Evolutionary conservation across 805 yeast genomes (phyloP).

Genomic region (Candida golubevii): DNA sequence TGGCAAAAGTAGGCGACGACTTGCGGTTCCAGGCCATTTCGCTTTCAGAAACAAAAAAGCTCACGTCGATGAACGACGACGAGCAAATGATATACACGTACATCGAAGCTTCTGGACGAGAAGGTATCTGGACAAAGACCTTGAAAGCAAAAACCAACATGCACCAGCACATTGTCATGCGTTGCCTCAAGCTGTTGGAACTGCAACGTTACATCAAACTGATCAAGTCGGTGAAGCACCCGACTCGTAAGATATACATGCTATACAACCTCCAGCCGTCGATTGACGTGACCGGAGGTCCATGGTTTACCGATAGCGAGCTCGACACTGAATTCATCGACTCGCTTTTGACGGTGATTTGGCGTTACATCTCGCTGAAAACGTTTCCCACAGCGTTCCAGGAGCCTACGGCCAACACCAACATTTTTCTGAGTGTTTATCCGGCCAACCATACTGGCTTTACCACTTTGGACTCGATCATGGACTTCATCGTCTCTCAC

Average conservation of each 20-base stretch:
- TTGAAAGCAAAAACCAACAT: constrained; percentile 82
- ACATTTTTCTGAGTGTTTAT: constrained; percentile 45
- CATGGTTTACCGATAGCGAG: constrained; percentile 97
- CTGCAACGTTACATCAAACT: constrained; percentile 78
- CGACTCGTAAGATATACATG: constrained; percentile 96
- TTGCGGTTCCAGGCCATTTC: constrained; percentile 74
- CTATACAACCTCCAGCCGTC: constrained; percentile 89
- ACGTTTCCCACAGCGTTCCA: constrained; percentile 74
- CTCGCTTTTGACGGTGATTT: constrained; percentile 73
- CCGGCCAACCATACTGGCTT: constrained; percentile 57
- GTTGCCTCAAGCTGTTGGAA: constrained; percentile 79
- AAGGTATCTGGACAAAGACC: constrained; percentile 95
- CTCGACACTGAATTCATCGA: constrained; percentile 91
- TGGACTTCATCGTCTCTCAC: constrained; percentile 64
- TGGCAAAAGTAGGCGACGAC: constrained; percentile 62
- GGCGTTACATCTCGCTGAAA: constrained; percentile 77
- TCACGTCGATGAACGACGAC: constrained; percentile 74
- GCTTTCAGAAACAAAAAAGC: constrained; percentile 68
- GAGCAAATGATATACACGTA: constrained; percentile 89
- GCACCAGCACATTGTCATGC: constrained; percentile 84
- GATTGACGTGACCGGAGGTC: constrained; percentile 96
- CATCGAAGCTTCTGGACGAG: constrained; percentile 89
- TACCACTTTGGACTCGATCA: constrained; percentile 70
- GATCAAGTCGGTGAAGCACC: constrained; percentile 85
- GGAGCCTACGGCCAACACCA: constrained; percentile 30